Percentiles rank a stretch among this genome's conserved stretches.
Conservation (phyloP, 2,329 filamentous ascomycete species). For the Xylaria sp. region DNA sequence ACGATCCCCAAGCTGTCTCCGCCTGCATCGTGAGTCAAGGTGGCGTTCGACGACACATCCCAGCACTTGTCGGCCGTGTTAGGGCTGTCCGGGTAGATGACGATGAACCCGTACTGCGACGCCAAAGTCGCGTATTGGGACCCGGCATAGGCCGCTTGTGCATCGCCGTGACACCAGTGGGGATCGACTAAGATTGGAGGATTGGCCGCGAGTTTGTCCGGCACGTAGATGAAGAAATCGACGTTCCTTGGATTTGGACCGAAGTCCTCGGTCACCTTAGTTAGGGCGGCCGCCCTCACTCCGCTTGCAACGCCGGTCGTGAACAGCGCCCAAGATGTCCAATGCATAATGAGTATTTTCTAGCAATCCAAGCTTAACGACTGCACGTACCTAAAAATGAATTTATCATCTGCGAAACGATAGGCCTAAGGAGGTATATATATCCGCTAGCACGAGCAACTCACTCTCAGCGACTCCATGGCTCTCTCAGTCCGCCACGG, state of each 20-base stretch:
- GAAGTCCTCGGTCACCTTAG: slow-evolving; percentile 49
- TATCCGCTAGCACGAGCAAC: background rate
- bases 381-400: background rate
- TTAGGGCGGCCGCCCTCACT: slow-evolving; percentile 45
- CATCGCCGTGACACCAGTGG: slow-evolving; percentile 68
- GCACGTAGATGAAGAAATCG: slow-evolving; percentile 64
- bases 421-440: slow-evolving; percentile 8
- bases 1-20: slow-evolving; percentile 55
- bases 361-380: background rate
- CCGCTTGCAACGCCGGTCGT: slow-evolving; percentile 6
- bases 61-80: slow-evolving; percentile 62
- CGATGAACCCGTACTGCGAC: slow-evolving; percentile 57
- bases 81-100: slow-evolving; percentile 49
- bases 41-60: slow-evolving; percentile 63
- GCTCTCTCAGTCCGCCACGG: slow-evolving; percentile 4
- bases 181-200: slow-evolving; percentile 66
- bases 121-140: slow-evolving; percentile 66
- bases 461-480: background rate
- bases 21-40: slow-evolving; percentile 51
- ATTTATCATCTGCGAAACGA: background rate
- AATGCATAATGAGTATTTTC: slow-evolving; percentile 28
- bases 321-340: slow-evolving; percentile 26
- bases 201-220: slow-evolving; percentile 54
- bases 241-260: slow-evolving; percentile 63
- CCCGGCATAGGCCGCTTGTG: slow-evolving; percentile 59